Conservation (phyloP, 2,329 filamentous ascomycete genomes). For the Leptoxyphium fumago region DNA sequence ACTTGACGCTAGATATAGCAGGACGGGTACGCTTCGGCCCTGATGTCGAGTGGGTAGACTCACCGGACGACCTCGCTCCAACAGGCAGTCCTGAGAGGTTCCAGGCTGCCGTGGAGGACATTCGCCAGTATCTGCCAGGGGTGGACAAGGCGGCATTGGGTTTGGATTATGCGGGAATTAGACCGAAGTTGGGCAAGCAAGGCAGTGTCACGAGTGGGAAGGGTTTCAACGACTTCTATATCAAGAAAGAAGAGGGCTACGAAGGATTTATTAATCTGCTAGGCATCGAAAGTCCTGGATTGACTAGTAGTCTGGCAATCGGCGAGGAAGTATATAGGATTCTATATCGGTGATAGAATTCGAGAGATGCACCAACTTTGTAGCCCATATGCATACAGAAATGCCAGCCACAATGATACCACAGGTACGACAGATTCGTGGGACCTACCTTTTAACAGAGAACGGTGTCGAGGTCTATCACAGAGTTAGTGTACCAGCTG, state of each 20-base stretch:
- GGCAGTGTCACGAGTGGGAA: constrained; percentile 47
- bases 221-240: constrained; percentile 72
- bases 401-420: too few relatives aligned
- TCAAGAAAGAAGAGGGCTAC: constrained; percentile 62
- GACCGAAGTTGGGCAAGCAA: constrained; percentile 62
- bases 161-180: constrained; percentile 81
- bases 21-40: constrained; percentile 83
- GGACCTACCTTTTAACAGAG: too few relatives aligned
- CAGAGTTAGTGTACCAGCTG: too few relatives aligned
- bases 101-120: constrained; percentile 54
- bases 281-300: constrained; percentile 83
- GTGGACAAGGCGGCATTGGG: constrained; percentile 51
- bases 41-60: constrained; percentile 83
- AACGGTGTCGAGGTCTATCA: too few relatives aligned
- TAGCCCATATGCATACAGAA: too few relatives aligned
- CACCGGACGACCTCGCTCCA: constrained; percentile 47
- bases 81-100: constrained; percentile 50
- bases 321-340: constrained; percentile 55
- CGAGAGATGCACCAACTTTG: too few relatives aligned
- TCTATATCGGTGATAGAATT: constrained; percentile 27
- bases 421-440: too few relatives aligned
- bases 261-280: constrained; percentile 77
- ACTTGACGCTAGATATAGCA: constrained; percentile 77
- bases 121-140: constrained; percentile 61
- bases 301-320: constrained; percentile 79